A percentile compares a stretch with the other conserved stretches of the same genome.
These are phyloP conservation scores for Alternaria sp. DNA, from an alignment of 2,329 filamentous ascomycete species.

Conservation along the genomic window DNA sequence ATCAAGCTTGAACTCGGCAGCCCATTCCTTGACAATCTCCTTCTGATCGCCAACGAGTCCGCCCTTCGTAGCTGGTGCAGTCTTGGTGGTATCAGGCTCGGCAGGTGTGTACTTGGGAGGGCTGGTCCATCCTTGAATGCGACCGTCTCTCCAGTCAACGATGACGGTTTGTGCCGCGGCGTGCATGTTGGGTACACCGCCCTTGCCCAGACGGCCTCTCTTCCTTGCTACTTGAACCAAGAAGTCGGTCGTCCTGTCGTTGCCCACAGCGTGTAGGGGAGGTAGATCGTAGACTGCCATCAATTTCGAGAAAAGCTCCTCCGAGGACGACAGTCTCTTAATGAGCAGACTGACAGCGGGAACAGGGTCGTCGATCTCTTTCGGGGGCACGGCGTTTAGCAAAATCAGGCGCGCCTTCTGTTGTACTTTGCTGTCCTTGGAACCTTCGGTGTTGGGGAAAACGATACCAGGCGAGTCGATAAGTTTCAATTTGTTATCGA, in stretches of 20 bases:
- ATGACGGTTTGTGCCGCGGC: constrained; percentile 91
- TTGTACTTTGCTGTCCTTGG: constrained; percentile 64
- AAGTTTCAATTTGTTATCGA: constrained; percentile 91
- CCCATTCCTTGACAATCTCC: constrained; percentile 90
- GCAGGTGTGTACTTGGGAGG: constrained; percentile 71
- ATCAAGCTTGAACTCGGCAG: constrained; percentile 92
- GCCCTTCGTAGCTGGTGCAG: constrained; percentile 39
- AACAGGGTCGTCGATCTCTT: constrained; percentile 90
- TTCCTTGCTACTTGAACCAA: constrained; percentile 94
- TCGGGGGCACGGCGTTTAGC: constrained; percentile 89
- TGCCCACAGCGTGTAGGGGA: constrained; percentile 70
- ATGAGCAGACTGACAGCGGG: constrained; percentile 87
- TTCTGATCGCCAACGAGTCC: constrained; percentile 67
- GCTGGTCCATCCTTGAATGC: constrained; percentile 91
- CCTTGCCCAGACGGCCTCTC: constrained; percentile 84
- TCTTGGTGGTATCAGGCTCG: constrained; percentile 48
- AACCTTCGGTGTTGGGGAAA: constrained; percentile 71
- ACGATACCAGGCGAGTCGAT: constrained; percentile 95
- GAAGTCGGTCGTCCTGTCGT: constrained; percentile 87
- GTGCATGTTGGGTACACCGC: constrained; percentile 86
- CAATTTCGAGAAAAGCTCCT: constrained; percentile 78
- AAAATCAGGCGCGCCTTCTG: constrained; percentile 83
- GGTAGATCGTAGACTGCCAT: constrained; percentile 84
- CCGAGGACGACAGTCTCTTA: constrained; percentile 74
- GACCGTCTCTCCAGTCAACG: constrained; percentile 94